These are phyloP conservation scores for Myxozyma melibiosi DNA, from an alignment of 805 yeast genomes.

Conservation along the genomic window DNA sequence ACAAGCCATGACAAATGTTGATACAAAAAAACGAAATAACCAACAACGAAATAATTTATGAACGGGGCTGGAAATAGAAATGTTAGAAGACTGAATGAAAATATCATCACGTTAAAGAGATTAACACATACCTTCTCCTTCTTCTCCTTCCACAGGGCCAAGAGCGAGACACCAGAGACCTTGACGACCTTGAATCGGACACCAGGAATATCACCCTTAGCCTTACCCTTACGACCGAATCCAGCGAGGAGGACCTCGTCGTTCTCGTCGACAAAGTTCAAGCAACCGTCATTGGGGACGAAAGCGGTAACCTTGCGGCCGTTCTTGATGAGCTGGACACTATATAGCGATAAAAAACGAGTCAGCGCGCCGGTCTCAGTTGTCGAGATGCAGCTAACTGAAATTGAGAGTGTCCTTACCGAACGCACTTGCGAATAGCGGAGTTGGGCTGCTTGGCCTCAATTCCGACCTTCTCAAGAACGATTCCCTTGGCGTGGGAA, in stretches of 20 bases:
- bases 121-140: slow-evolving; percentile 99
- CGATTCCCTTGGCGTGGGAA: slow-evolving; percentile 99
- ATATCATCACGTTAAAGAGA: not conserved
- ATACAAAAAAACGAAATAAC: slow-evolving; percentile 13
- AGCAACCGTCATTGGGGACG: slow-evolving; percentile 99
- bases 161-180: slow-evolving; percentile 99
- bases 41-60: slow-evolving; percentile 16
- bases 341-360: not conserved
- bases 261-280: slow-evolving; percentile 99
- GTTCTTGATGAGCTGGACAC: slow-evolving; percentile 98
- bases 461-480: slow-evolving; percentile 98
- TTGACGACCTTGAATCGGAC: slow-evolving; percentile 99
- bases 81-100: not conserved
- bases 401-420: slow-evolving; percentile 41
- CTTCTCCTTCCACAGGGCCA: slow-evolving; percentile 99
- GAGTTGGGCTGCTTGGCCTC: slow-evolving; percentile 99
- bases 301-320: slow-evolving; percentile 99
- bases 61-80: slow-evolving; percentile 12
- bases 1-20: slow-evolving; percentile 20
- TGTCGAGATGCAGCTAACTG: not conserved
- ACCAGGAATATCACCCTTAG: slow-evolving; percentile 99
- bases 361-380: not conserved
- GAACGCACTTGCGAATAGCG: slow-evolving; percentile 99
- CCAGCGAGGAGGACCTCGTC: slow-evolving; percentile 99
- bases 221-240: slow-evolving; percentile 99